Conservation (phyloP, 257 asterid species). For the Asclepias syriaca region DNA sequence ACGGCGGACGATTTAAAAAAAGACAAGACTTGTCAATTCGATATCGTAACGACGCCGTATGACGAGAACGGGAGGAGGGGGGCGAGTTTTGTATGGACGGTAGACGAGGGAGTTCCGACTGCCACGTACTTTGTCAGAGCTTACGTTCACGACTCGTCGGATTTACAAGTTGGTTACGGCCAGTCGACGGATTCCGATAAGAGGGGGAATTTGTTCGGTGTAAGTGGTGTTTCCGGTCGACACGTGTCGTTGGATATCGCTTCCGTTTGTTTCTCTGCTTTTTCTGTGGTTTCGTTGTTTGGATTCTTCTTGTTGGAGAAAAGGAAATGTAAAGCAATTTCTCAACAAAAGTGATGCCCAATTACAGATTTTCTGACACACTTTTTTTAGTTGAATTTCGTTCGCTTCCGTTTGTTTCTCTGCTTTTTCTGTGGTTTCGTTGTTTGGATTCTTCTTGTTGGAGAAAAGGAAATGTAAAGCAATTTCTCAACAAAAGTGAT, state of each 20-base stretch:
- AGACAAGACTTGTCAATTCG: conserved; percentile 73
- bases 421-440: conserved; percentile 48
- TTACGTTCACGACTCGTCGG: conserved; percentile 34
- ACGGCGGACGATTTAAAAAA: conserved; percentile 41
- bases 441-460: conserved; percentile 56
- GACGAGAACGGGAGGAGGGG: conserved; percentile 6
- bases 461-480: conserved; percentile 52
- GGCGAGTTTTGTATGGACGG: conserved; percentile 37
- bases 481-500: conserved; percentile 18
- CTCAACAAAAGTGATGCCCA: conserved; percentile 19
- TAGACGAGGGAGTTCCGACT: conserved; percentile 43
- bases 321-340: conserved; percentile 32
- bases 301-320: conserved; percentile 69
- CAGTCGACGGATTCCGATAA: conserved; percentile 47
- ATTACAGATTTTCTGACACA: background rate
- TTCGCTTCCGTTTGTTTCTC: conserved; percentile 64
- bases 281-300: conserved; percentile 49
- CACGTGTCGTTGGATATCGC: conserved; percentile 51
- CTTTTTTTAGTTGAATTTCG: too few species aligned
- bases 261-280: conserved; percentile 56
- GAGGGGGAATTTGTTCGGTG: conserved; percentile 36
- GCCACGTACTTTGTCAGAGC: conserved; percentile 67
- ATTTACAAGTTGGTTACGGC: conserved; percentile 46
- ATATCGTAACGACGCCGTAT: conserved; percentile 38
- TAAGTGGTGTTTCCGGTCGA: conserved; percentile 53